These are phyloP conservation scores for Scopulariopsis brevicaulis DNA, from an alignment of 2,329 filamentous ascomycete species.

Conservation along the genomic window DNA sequence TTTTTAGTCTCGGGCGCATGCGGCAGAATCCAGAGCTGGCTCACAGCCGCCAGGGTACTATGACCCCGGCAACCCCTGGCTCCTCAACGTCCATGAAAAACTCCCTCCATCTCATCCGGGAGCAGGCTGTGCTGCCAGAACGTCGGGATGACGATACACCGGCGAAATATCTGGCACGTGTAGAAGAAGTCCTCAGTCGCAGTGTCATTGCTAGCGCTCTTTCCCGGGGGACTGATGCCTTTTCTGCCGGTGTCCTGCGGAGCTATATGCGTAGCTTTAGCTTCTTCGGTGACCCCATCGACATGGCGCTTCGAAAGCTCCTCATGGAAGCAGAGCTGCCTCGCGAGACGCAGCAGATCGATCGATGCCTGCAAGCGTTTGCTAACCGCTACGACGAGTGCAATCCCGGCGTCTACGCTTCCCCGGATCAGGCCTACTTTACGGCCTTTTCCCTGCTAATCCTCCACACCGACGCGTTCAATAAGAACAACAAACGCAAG, in stretches of 20 bases:
- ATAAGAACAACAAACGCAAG: slow-evolving; percentile 98
- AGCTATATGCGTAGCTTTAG: slow-evolving; percentile 94
- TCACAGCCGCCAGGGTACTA: slow-evolving; percentile 53
- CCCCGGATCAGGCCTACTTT: slow-evolving; percentile 92
- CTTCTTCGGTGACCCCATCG: slow-evolving; percentile 94
- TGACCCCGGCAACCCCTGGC: slow-evolving; percentile 57
- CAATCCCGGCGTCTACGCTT: slow-evolving; percentile 89
- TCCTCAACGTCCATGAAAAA: slow-evolving; percentile 68
- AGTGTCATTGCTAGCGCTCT: slow-evolving; percentile 77
- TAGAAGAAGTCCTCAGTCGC: slow-evolving; percentile 70
- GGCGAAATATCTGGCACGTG: slow-evolving; percentile 72
- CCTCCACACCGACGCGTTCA: slow-evolving; percentile 97
- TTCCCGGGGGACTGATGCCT: slow-evolving; percentile 76
- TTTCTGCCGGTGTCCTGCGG: slow-evolving; percentile 70
- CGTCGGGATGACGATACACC: slow-evolving; percentile 81
- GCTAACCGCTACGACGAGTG: slow-evolving; percentile 96
- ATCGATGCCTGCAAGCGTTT: slow-evolving; percentile 86
- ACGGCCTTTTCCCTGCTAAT: slow-evolving; percentile 95
- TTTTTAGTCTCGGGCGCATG: slow-evolving; percentile 68
- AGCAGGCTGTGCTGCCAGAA: slow-evolving; percentile 61
- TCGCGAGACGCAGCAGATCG: slow-evolving; percentile 96
- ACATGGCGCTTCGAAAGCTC: slow-evolving; percentile 93
- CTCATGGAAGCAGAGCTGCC: slow-evolving; percentile 94
- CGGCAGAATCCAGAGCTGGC: slow-evolving; percentile 70
- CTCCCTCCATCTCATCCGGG: slow-evolving; percentile 66